Evolutionary conservation across 345 rosid species (phyloP).

Genomic region (Nasturtium officinale): DNA sequence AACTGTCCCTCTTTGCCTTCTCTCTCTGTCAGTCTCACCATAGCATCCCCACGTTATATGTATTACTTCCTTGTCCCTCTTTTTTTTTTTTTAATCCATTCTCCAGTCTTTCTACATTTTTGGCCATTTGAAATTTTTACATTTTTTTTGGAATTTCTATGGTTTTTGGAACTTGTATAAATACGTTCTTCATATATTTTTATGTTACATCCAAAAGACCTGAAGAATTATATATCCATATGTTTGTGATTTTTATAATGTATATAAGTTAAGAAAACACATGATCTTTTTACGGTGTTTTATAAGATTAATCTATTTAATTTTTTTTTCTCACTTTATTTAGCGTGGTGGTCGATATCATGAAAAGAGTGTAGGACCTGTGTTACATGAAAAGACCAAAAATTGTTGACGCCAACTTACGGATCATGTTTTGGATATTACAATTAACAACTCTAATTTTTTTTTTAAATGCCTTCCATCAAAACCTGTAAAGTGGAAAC

Average conservation of each 20-base stretch:
- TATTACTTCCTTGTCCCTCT: slow-evolving; percentile 37
- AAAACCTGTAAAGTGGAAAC: no score
- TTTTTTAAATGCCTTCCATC: not conserved
- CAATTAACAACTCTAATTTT: slow-evolving; percentile 1
- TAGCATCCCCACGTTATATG: slow-evolving; percentile 45
- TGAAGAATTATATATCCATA: not conserved
- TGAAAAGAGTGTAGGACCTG: slow-evolving; percentile 33
- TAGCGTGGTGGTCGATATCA: slow-evolving; percentile 24
- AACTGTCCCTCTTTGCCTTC: slow-evolving; percentile 44
- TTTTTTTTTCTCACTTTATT: not conserved
- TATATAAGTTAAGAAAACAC: not conserved
- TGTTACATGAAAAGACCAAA: slow-evolving; percentile 20
- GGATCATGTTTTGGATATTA: slow-evolving; percentile 24
- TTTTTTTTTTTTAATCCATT: slow-evolving; percentile 12
- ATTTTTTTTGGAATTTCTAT: not conserved
- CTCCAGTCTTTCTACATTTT: not conserved
- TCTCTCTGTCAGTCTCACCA: slow-evolving; percentile 43
- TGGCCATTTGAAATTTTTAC: slow-evolving; percentile 1
- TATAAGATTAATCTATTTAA: not conserved
- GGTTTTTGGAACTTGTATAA: not conserved
- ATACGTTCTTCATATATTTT: not conserved
- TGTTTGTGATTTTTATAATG: not conserved
- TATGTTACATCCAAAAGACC: not conserved
- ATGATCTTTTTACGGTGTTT: not conserved
- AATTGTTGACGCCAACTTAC: slow-evolving; percentile 22